phyloP scores from a whole-genome alignment of 495 filamentous ascomycete species.

The Xylaria cubensis region DNA sequence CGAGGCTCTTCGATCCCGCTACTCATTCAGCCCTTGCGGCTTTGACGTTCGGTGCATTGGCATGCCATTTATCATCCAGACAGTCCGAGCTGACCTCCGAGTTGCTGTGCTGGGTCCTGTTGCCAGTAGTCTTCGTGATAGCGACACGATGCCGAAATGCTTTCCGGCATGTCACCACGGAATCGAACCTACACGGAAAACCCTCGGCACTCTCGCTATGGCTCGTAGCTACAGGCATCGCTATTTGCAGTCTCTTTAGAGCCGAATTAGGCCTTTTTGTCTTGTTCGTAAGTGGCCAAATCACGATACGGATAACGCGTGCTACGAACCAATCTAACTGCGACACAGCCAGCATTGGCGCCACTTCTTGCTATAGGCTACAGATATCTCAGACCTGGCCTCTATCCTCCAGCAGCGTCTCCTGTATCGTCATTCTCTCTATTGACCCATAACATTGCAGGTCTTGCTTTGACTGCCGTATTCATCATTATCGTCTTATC shows the following conservation, averaged over 20 bases:
- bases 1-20: constrained; percentile 1
- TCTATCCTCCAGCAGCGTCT: background rate
- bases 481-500: constrained; percentile 22
- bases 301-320: background rate
- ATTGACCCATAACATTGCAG: constrained; percentile 4
- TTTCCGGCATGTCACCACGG: background rate
- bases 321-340: background rate
- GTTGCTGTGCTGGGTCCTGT: constrained; percentile 28
- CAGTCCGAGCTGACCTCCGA: constrained; percentile 31
- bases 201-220: constrained; percentile 20
- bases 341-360: constrained; percentile 25
- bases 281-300: constrained; percentile 26
- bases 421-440: constrained; percentile 8
- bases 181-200: background rate
- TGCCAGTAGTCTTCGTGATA: constrained; percentile 25
- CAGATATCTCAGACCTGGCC: constrained; percentile 17
- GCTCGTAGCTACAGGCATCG: constrained; percentile 22
- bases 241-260: constrained; percentile 18
- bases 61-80: constrained; percentile 4
- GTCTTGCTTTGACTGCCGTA: constrained; percentile 20
- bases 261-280: constrained; percentile 12
- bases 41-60: constrained; percentile 7
- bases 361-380: constrained; percentile 28
- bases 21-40: constrained; percentile 23
- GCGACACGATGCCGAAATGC: constrained; percentile 3